A percentile compares a stretch with the other conserved stretches of the same genome.
Evolutionary conservation across 2,329 filamentous ascomycete species (phyloP).

Genomic region (Aspergillus fischeri): DNA sequence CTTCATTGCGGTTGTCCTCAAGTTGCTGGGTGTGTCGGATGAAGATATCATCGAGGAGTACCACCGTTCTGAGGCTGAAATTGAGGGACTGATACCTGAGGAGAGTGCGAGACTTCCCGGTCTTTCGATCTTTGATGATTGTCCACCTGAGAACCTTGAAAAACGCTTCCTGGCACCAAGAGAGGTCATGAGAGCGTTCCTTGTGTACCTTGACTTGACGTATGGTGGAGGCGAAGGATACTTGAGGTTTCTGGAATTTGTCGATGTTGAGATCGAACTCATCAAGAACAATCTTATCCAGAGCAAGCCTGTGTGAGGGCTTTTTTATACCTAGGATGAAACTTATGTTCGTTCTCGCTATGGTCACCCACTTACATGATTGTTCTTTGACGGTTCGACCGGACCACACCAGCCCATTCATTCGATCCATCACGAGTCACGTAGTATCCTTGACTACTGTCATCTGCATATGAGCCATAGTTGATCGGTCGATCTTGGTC

Average conservation of each 20-base stretch:
- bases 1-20: conserved; percentile 61
- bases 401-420: too few species aligned
- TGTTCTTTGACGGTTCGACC: too few species aligned
- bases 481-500: too few species aligned
- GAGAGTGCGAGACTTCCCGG: not conserved
- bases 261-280: not conserved
- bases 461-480: too few species aligned
- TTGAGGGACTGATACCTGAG: not conserved
- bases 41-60: conserved; percentile 64
- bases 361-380: too few species aligned
- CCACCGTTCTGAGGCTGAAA: conserved; percentile 2
- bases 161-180: not conserved
- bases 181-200: not conserved
- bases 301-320: not conserved
- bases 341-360: too few species aligned
- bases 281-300: not conserved
- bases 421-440: too few species aligned
- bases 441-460: too few species aligned
- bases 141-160: not conserved
- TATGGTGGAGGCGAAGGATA: not conserved
- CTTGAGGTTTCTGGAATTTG: not conserved
- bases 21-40: conserved; percentile 59
- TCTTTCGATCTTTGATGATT: not conserved
- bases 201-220: not conserved
- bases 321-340: not conserved